Evolutionary conservation across 2,329 filamentous ascomycete species (phyloP).

Genomic region (Gremmenia infestans): DNA sequence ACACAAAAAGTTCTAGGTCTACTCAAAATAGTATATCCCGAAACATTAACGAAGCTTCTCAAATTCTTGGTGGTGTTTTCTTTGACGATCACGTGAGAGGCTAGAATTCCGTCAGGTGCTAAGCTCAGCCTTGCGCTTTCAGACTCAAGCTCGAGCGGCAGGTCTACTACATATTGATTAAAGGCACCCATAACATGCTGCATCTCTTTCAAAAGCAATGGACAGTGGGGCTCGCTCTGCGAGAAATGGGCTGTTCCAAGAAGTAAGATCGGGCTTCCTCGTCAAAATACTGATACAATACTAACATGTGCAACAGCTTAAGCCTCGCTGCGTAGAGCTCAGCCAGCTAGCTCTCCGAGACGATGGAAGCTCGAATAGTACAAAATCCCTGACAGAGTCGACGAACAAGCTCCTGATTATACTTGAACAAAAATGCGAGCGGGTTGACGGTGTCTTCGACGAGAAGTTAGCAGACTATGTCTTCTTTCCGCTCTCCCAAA

Average conservation of each 20-base stretch:
- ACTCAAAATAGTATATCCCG: too few relatives aligned
- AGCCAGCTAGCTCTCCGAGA: slow-evolving; percentile 52
- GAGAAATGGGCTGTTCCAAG: slow-evolving; percentile 31
- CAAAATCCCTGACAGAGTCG: slow-evolving; percentile 42
- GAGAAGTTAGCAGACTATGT: slow-evolving; percentile 86
- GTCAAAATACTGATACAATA: background rate
- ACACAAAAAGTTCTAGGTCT: background rate
- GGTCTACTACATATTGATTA: background rate
- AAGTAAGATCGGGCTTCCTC: slow-evolving; percentile 15
- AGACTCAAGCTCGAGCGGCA: background rate
- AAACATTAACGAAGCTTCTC: too few relatives aligned
- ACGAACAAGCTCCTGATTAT: slow-evolving; percentile 42
- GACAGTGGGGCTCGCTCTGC: slow-evolving; percentile 23
- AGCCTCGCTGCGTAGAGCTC: slow-evolving; percentile 56
- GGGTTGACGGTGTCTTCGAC: slow-evolving; percentile 57
- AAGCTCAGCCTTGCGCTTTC: background rate
- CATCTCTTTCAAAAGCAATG: slow-evolving; percentile 15
- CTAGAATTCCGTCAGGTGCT: background rate
- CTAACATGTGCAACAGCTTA: slow-evolving; percentile 44
- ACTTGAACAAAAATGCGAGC: slow-evolving; percentile 35
- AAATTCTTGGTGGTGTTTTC: too few relatives aligned
- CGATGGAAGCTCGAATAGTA: slow-evolving; percentile 36
- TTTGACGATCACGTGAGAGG: too few relatives aligned
- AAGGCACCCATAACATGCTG: background rate
- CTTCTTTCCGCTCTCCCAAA: slow-evolving; percentile 87